Base-by-base conservation (phyloP, 2,329 filamentous ascomycete genomes). In the Acrocalymma vagum region DNA sequence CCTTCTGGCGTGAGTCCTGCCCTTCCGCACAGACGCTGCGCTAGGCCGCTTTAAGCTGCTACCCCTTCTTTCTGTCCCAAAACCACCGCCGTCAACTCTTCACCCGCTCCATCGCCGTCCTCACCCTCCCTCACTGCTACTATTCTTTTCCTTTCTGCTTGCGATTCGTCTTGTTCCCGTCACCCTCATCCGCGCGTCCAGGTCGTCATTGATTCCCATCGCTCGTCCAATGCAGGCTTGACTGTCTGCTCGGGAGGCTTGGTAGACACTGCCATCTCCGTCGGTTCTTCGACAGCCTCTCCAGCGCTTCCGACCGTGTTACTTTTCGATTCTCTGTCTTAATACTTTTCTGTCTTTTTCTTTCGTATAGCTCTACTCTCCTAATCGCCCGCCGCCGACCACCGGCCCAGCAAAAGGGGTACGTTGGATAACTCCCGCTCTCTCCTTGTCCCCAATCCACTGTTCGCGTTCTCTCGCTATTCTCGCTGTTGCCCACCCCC, bases 261-360 rank as follows among this genome's bases (percentile, higher is more conserved):
- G 65, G 66, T 70, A 63, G 60, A 67, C 64, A 57, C 62, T 69
- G 64, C 65, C 66, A 68, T 63, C 63, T 68, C 57, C 63, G 58
- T 66, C 63, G 60, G 53, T 58, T 49, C 52, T 26, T 60, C 62
- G 62, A 67, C 64, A 60, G 63, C 64, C 64, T 67, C 63, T 62
- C 59, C 57, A 55, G 56, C 57, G 51, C 48, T 54, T 58, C 48
- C 58, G 54, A 48, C 59, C 42, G 51, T 48, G 44, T 63, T 62
- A 52, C 60, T 48, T 70, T n/a, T 69, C 60, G 61, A 51, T 55
- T 52, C 48, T 43, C 55, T 69, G 63, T 68, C 60, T 67, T 70
- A 69, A 68, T 69, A 69, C 43, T 55, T 56, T 41, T 34, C 38
- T 39, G 42, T 35, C 47, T 58, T 60, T 57, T 57, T 45, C 45